Conservation (phyloP, 2,329 filamentous ascomycete species). For the Fusarium udum region DNA sequence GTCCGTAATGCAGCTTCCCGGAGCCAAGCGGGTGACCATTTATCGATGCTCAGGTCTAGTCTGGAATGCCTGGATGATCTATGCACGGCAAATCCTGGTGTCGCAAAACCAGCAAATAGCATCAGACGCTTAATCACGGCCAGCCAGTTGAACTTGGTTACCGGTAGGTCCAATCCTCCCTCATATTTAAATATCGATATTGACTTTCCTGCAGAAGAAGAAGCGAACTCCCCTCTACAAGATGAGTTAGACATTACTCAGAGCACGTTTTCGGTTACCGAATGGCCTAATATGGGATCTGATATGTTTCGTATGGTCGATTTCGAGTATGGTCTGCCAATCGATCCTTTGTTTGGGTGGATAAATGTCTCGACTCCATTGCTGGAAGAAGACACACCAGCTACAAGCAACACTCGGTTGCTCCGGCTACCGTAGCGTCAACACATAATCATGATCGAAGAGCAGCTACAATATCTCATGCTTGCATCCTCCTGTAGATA, state of each 20-base stretch:
- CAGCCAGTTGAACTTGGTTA: not conserved
- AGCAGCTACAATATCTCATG: no score
- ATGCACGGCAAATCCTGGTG: not conserved
- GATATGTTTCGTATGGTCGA: not conserved
- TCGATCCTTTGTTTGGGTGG: constrained; percentile 10
- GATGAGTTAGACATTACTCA: not conserved
- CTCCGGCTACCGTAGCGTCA: no score
- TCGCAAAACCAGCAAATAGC: not conserved
- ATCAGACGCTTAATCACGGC: not conserved
- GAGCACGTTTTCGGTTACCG: not conserved
- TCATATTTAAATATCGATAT: no score
- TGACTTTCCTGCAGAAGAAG: no score
- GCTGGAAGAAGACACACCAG: not conserved
- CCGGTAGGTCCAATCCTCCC: no score
- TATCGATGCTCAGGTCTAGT: not conserved
- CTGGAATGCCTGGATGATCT: constrained; percentile 4
- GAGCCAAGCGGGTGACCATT: not conserved
- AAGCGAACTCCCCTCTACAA: no score
- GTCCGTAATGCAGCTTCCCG: constrained; percentile 7
- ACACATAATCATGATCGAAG: no score
- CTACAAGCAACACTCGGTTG: accelerated
- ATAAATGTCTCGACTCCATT: constrained; percentile 1
- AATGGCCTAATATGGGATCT: not conserved
- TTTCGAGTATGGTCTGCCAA: not conserved
- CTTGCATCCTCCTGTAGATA: no score